Percentiles rank a stretch among this genome's conserved stretches.
Evolutionary conservation across 495 filamentous ascomycete genomes (phyloP).

Genomic region (Aspergillus funiculosus): DNA sequence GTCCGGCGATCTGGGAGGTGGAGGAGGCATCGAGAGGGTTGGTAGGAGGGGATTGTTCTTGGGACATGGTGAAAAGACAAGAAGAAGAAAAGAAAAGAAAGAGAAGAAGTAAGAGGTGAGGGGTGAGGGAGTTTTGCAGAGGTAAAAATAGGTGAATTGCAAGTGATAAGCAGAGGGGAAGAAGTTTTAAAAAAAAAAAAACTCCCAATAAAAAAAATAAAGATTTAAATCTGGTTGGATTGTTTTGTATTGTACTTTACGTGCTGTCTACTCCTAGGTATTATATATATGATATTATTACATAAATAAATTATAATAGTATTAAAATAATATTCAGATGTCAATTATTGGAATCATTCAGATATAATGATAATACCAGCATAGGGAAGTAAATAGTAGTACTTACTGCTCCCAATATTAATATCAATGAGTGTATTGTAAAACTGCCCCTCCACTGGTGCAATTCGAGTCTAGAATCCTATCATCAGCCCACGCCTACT

Average conservation of each 20-base stretch:
- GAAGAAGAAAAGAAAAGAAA: conserved; percentile 28
- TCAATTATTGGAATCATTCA: too few species aligned
- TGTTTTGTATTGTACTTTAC: too few species aligned
- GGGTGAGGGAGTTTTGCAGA: conserved; percentile 25
- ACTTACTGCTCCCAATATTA: background rate
- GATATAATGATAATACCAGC: too few species aligned
- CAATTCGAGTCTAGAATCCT: conserved; percentile 12
- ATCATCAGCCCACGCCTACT: conserved; percentile 14
- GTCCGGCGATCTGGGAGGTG: conserved; percentile 44
- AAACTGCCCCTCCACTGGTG: background rate
- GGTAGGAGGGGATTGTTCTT: conserved; percentile 30
- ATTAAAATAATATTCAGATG: too few species aligned
- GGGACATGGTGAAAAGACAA: conserved; percentile 51
- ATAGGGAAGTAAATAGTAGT: too few species aligned
- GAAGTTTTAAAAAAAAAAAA: background rate
- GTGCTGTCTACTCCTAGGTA: too few species aligned
- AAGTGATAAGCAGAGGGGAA: conserved; percentile 28
- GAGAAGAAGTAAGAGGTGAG: conserved; percentile 25
- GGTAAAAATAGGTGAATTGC: conserved; percentile 27
- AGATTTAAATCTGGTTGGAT: conserved; percentile 12
- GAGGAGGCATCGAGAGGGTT: conserved; percentile 40
- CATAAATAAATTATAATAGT: too few species aligned
- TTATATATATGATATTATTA: too few species aligned
- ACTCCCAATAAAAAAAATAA: background rate
- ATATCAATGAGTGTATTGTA: background rate